Conservation (phyloP, 805 yeast species). For the Wickerhamiella shivajii region DNA sequence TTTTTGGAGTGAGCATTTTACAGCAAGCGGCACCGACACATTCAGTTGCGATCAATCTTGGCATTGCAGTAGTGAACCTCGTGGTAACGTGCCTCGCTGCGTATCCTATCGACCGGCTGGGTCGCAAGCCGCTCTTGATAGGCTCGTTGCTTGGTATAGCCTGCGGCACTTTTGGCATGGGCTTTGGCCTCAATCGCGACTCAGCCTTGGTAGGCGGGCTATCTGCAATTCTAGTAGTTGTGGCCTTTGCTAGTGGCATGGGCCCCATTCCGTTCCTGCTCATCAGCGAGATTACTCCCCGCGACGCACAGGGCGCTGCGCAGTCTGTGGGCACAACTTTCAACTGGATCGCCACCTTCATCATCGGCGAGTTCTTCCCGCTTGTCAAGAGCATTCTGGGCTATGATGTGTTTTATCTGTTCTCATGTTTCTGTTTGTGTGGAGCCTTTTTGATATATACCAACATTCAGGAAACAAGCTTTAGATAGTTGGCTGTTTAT, state of each 20-base stretch:
- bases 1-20: conserved; percentile 81
- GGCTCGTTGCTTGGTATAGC: conserved; percentile 58
- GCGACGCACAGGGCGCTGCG: conserved; percentile 66
- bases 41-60: conserved; percentile 58
- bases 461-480: too few relatives aligned
- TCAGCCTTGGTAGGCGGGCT: conserved; percentile 38
- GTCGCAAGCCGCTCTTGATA: conserved; percentile 61
- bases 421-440: conserved; percentile 34
- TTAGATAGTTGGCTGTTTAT: too few relatives aligned
- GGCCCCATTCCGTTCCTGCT: conserved; percentile 93
- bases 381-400: conserved; percentile 49
- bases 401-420: conserved; percentile 62
- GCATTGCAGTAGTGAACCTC: conserved; percentile 62
- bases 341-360: conserved; percentile 84
- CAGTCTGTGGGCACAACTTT: conserved; percentile 86
- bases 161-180: conserved; percentile 44
- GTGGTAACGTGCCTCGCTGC: conserved; percentile 64
- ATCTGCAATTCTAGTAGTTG: conserved; percentile 60
- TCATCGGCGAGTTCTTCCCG: conserved; percentile 66
- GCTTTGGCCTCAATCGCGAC: conserved; percentile 43
- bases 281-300: conserved; percentile 77
- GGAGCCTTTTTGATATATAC: too few relatives aligned
- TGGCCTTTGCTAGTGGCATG: conserved; percentile 77
- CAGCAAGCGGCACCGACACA: conserved; percentile 54
- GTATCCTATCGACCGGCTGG: conserved; percentile 54